These are phyloP conservation scores for Stromatinia cepivora DNA, from an alignment of 2,329 filamentous ascomycete species.

Conservation along the genomic window DNA sequence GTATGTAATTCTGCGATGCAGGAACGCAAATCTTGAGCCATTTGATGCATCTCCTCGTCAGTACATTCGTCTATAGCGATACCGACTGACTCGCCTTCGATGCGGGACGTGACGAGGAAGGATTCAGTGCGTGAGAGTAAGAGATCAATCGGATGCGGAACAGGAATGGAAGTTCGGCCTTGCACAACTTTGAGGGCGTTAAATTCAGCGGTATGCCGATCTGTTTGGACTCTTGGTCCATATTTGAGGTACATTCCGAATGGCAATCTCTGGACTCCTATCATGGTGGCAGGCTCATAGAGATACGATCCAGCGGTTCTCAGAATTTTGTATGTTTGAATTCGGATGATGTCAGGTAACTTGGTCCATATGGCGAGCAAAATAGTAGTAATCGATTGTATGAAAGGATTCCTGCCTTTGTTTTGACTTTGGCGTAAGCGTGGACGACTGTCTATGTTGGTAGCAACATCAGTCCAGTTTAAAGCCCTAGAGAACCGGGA, in stretches of 20 bases:
- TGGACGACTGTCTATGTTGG: not conserved
- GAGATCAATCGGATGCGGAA: not conserved
- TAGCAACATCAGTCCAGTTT: not conserved
- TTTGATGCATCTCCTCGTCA: not conserved
- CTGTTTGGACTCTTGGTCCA: not conserved
- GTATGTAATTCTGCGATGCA: not conserved
- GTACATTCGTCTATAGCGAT: not conserved
- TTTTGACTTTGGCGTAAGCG: not conserved
- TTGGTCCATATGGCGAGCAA: not conserved
- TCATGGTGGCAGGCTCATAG: not conserved
- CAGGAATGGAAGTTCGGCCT: not conserved
- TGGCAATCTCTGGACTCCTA: not conserved
- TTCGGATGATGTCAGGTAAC: not conserved
- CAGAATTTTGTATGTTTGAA: not conserved
- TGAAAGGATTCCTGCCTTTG: not conserved
- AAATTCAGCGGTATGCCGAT: not conserved
- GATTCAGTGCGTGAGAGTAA: not conserved
- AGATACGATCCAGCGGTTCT: not conserved
- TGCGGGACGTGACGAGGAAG: not conserved
- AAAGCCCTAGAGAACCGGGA: not conserved
- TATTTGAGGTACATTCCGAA: constrained; percentile 4
- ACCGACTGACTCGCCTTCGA: not conserved
- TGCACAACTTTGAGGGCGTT: not conserved
- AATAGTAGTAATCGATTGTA: not conserved
- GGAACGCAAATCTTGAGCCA: not conserved